phyloP scores from a whole-genome alignment of 768 basidiomycete genomes.

The Austroboletus eburneus region DNA sequence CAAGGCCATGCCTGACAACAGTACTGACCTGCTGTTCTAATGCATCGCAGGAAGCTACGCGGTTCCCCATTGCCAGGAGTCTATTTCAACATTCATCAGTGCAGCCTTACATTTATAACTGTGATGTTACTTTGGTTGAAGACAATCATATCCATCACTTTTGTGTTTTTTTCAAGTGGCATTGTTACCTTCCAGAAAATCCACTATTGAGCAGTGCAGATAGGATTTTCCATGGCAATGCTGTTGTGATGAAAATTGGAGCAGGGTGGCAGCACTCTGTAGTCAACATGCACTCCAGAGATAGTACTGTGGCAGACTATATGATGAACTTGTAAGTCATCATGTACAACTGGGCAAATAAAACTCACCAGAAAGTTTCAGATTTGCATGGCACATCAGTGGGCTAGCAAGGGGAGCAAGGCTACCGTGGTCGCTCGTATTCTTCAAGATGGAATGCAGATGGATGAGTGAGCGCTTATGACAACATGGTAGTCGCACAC shows the following conservation, averaged over 20 bases:
- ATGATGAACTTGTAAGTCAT: background rate
- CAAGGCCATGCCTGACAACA: background rate
- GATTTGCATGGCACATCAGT: too few species aligned
- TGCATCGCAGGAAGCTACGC: background rate
- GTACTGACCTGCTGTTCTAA: background rate
- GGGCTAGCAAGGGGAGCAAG: too few species aligned
- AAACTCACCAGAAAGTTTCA: too few species aligned
- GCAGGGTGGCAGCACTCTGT: background rate
- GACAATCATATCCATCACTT: conserved; percentile 1
- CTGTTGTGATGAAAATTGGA: conserved; percentile 1
- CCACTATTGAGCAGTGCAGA: background rate
- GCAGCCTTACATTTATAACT: conserved; percentile 10
- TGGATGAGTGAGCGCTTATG: too few species aligned
- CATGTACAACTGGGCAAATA: background rate
- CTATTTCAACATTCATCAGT: background rate
- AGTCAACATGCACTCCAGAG: conserved; percentile 6
- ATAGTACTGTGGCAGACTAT: conserved; percentile 3
- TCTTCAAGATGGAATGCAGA: too few species aligned
- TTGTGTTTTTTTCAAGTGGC: conserved; percentile 7
- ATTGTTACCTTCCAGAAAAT: conserved; percentile 2
- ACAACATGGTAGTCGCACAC: too few species aligned
- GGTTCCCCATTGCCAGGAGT: conserved; percentile 4
- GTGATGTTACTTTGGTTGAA: background rate
- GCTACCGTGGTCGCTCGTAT: too few species aligned
- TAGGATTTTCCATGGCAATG: background rate